phyloP scores from a whole-genome alignment of 192 early-diverging fungal genomes.

The Cetraspora pellucida region DNA sequence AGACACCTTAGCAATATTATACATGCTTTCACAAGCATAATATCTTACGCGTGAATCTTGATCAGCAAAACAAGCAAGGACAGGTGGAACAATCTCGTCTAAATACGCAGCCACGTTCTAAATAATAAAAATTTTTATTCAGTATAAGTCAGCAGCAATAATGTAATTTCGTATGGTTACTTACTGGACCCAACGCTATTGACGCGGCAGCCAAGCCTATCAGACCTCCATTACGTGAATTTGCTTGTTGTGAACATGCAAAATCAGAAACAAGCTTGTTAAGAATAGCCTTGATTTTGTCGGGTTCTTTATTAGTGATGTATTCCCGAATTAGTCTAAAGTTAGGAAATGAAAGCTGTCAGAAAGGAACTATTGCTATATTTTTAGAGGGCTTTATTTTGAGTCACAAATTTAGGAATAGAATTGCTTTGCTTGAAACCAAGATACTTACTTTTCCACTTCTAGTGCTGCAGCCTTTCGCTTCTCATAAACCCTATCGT shows the following conservation, averaged over 20 bases:
- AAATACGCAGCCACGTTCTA: conserved; percentile 66
- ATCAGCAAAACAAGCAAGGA: conserved; percentile 89
- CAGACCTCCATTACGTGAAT: conserved; percentile 90
- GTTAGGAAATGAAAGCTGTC: not conserved
- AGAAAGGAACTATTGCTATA: not conserved
- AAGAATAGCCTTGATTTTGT: conserved; percentile 72
- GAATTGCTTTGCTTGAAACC: not conserved
- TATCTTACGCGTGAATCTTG: conserved; percentile 93
- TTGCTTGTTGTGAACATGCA: conserved; percentile 82
- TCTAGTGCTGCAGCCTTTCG: conserved; percentile 90
- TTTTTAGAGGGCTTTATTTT: not conserved
- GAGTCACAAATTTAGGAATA: not conserved
- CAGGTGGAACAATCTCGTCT: conserved; percentile 86
- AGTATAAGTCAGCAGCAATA: too few species aligned
- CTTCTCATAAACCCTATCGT: conserved; percentile 93
- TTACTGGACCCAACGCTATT: conserved; percentile 82
- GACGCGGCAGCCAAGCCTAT: conserved; percentile 88
- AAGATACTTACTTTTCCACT: conserved; percentile 70
- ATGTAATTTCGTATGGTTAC: not conserved
- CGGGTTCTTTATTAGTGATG: conserved; percentile 53
- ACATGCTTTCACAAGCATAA: conserved; percentile 98
- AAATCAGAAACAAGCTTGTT: conserved; percentile 82
- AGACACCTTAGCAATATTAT: conserved; percentile 98
- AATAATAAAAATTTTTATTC: not conserved
- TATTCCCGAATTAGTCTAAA: conserved; percentile 68